Conservation (phyloP, 2,329 filamentous ascomycete genomes). For the Pseudofabraea citricarpa region DNA sequence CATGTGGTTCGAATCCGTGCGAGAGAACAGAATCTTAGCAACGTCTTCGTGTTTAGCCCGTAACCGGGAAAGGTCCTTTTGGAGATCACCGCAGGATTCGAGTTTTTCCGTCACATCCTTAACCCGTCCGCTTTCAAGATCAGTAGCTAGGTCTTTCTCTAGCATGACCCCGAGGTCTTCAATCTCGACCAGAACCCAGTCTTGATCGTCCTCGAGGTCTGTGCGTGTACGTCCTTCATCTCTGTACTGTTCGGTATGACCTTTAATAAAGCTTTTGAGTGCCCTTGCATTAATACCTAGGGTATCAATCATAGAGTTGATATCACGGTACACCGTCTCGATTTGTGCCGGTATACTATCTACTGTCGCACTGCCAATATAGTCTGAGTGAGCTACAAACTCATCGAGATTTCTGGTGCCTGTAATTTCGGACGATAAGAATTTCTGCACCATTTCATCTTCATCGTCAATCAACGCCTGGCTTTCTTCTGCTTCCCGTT, state of each 20-base stretch:
- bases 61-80: slow-evolving; percentile 66
- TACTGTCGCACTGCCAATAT: slow-evolving; percentile 36
- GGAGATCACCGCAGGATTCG: slow-evolving; percentile 60
- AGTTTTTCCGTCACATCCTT: slow-evolving; percentile 65
- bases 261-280: slow-evolving; percentile 53
- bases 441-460: slow-evolving; percentile 60
- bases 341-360: slow-evolving; percentile 59
- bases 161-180: slow-evolving; percentile 62
- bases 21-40: slow-evolving; percentile 66
- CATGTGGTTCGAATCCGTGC: slow-evolving; percentile 61
- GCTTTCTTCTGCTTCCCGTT: slow-evolving; percentile 51
- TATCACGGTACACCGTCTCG: slow-evolving; percentile 69
- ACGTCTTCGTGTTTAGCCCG: slow-evolving; percentile 74
- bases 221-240: slow-evolving; percentile 53
- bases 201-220: slow-evolving; percentile 63
- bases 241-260: slow-evolving; percentile 54
- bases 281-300: slow-evolving; percentile 79
- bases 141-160: slow-evolving; percentile 55
- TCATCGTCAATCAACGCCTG: slow-evolving; percentile 61
- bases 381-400: slow-evolving; percentile 60
- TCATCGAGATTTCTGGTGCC: slow-evolving; percentile 60
- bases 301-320: slow-evolving; percentile 92
- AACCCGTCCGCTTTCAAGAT: slow-evolving; percentile 64
- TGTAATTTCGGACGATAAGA: slow-evolving; percentile 55
- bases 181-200: slow-evolving; percentile 75